Percentiles rank a stretch among this genome's conserved stretches.
Conservation (phyloP, 2,329 filamentous ascomycete species). For the Curvularia spicifera region DNA sequence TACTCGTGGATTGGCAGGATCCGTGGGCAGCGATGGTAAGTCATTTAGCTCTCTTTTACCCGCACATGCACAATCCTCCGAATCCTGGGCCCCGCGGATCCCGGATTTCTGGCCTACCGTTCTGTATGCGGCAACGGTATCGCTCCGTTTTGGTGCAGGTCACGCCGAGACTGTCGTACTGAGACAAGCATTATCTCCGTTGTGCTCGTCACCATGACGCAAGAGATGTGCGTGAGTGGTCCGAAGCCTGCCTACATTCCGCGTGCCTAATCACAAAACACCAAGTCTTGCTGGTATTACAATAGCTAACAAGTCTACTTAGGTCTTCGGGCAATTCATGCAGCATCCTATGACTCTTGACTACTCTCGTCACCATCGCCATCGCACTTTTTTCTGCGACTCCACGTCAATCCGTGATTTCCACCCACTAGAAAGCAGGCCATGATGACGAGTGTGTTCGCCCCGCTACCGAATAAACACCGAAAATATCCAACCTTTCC, state of each 20-base stretch:
- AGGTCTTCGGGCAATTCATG: constrained; percentile 44
- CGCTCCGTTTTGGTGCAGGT: constrained; percentile 15
- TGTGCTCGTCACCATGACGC: constrained; percentile 16
- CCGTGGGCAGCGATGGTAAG: constrained; percentile 75
- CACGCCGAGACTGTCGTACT: not conserved
- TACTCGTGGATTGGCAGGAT: constrained; percentile 78
- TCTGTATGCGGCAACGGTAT: constrained; percentile 13
- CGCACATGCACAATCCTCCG: constrained; percentile 3
- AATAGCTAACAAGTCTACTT: constrained; percentile 17
- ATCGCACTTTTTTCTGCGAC: constrained; percentile 25
- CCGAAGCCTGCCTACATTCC: constrained; percentile 2
- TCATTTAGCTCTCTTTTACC: constrained; percentile 8
- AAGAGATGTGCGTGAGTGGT: constrained; percentile 11
- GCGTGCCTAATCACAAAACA: not conserved
- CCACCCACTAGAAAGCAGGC: constrained; percentile 1
- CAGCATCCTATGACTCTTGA: constrained; percentile 45
- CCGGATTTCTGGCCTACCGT: not conserved
- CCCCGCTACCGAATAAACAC: not conserved
- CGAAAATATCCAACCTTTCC: constrained; percentile 1
- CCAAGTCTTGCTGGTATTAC: not conserved
- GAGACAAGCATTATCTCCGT: constrained; percentile 9
- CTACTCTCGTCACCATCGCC: constrained; percentile 31
- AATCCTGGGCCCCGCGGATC: constrained; percentile 9
- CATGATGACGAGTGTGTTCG: constrained; percentile 6
- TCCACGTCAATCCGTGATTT: constrained; percentile 4